Percentiles rank a stretch among this genome's conserved stretches.
Conservation (phyloP, 257 asterid species). For the Jacaranda mimosifolia region DNA sequence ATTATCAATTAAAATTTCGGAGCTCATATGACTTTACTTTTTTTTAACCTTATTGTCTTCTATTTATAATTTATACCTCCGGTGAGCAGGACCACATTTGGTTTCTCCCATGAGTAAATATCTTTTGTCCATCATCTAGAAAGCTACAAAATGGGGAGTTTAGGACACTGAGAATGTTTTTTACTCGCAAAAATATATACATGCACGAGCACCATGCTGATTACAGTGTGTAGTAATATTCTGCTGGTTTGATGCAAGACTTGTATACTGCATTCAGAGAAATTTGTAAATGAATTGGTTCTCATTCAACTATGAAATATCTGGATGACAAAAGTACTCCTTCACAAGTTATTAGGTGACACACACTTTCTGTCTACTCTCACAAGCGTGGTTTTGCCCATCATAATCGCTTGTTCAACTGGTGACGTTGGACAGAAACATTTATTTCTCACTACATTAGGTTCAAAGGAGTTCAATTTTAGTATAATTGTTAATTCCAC, state of each 20-base stretch:
- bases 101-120: background rate
- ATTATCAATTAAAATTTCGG: background rate
- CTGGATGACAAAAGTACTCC: background rate
- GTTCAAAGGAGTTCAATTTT: constrained; percentile 15
- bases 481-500: background rate
- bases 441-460: constrained; percentile 4
- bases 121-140: background rate
- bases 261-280: background rate
- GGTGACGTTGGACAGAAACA: background rate
- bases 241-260: background rate
- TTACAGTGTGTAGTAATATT: background rate
- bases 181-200: background rate
- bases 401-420: background rate
- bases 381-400: background rate
- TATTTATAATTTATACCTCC: constrained; percentile 7
- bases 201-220: background rate
- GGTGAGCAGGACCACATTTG: background rate
- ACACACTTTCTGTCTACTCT: background rate
- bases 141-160: background rate
- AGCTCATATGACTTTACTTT: background rate
- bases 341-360: background rate
- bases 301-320: background rate
- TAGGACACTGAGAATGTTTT: background rate
- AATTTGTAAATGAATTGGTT: background rate
- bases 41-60: background rate